phyloP scores from a whole-genome alignment of 768 basidiomycete species.

The Paxillus rubicundulus region DNA sequence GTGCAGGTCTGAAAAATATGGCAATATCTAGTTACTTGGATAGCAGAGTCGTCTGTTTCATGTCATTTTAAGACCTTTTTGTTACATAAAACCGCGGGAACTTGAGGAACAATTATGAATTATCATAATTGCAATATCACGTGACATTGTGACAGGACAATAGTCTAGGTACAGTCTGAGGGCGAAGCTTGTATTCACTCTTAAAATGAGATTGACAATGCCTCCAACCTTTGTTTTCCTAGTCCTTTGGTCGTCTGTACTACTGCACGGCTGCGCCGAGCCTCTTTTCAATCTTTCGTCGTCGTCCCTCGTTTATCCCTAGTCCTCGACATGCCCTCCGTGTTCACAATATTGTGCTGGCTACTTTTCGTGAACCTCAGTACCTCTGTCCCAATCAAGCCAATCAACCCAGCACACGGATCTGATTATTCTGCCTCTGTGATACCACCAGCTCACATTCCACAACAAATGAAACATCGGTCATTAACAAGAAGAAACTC shows the following conservation, averaged over 20 bases:
- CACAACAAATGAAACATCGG: background rate
- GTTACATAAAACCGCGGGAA: too few relatives aligned
- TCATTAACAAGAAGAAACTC: slow-evolving; percentile 13
- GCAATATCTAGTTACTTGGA: background rate
- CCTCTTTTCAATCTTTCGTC: slow-evolving; percentile 15
- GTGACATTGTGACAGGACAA: too few relatives aligned
- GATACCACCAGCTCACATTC: background rate
- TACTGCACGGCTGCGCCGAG: slow-evolving; percentile 11
- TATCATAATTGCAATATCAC: too few relatives aligned
- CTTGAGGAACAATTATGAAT: too few relatives aligned
- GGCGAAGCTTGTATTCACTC: background rate
- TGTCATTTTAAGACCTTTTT: background rate
- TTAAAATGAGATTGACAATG: background rate
- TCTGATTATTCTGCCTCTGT: background rate
- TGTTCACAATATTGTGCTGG: slow-evolving; percentile 11
- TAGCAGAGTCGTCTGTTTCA: background rate
- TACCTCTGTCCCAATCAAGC: slow-evolving; percentile 15
- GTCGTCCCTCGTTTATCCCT: background rate
- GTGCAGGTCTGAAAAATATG: background rate
- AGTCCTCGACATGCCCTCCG: slow-evolving; percentile 15
- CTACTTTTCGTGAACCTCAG: slow-evolving; percentile 7
- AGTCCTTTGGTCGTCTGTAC: background rate
- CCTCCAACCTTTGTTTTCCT: background rate
- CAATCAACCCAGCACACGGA: background rate
- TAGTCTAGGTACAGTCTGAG: too few relatives aligned